Percentiles rank a stretch among this genome's conserved stretches.
phyloP scores from a whole-genome alignment of 306 rosid species.

The Albizia julibrissin region DNA sequence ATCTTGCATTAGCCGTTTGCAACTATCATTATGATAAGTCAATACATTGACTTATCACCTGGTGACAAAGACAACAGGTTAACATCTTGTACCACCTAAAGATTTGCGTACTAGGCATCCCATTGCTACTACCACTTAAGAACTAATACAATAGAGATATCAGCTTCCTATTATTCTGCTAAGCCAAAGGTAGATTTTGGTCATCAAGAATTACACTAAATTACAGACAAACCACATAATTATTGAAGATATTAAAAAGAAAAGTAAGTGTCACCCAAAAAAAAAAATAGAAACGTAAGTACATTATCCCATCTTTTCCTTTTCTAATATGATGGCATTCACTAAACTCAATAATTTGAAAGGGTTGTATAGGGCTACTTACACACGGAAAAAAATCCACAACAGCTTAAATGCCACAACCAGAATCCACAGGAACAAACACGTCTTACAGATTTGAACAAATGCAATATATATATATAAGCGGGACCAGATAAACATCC shows the following conservation, averaged over 20 bases:
- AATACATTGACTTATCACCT: conserved; percentile 24
- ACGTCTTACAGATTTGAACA: background rate
- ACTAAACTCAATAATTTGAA: background rate
- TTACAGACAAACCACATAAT: conserved; percentile 9
- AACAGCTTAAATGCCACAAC: background rate
- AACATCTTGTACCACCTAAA: conserved; percentile 32
- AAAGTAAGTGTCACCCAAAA: background rate
- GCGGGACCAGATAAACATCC: background rate
- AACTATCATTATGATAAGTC: conserved; percentile 34
- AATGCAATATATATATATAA: background rate
- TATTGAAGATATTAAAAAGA: background rate
- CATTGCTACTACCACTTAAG: conserved; percentile 13
- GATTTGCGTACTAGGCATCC: conserved; percentile 29
- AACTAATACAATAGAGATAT: conserved; percentile 8
- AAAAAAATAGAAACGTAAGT: background rate
- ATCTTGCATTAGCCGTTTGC: conserved; percentile 34
- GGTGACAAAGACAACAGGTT: conserved; percentile 22
- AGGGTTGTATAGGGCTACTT: background rate
- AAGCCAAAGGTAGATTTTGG: conserved; percentile 21
- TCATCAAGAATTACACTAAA: conserved; percentile 1
- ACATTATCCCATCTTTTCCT: background rate
- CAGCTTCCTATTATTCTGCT: background rate
- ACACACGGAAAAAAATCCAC: background rate
- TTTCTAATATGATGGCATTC: background rate
- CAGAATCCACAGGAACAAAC: conserved; percentile 28